A percentile compares a stretch with the other conserved stretches of the same genome.
Conservation (phyloP, 805 yeast species). For the Starmerella vitae region DNA sequence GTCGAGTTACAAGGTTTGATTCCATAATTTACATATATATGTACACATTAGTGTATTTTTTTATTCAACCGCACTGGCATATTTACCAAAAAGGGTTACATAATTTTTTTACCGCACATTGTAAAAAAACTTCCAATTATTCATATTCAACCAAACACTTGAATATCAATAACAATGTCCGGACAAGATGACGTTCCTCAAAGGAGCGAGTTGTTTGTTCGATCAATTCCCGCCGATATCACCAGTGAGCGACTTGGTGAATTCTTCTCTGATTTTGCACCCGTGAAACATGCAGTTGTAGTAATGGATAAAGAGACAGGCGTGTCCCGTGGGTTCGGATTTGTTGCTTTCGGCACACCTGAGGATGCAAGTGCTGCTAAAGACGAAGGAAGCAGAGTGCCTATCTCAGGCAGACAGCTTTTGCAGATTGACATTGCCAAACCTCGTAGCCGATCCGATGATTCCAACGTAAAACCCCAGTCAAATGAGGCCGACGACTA, state of each 20-base stretch:
- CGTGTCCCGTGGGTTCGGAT: conserved; percentile 86
- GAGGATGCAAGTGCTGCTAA: conserved; percentile 76
- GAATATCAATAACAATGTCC: background rate
- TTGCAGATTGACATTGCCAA: conserved; percentile 79
- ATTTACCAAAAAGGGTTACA: conserved; percentile 1
- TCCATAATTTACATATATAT: background rate
- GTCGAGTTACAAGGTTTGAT: conserved; percentile 2
- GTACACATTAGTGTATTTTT: background rate
- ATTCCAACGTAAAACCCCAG: conserved; percentile 5
- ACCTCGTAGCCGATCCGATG: conserved; percentile 61
- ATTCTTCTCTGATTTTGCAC: conserved; percentile 82
- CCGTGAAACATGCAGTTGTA: conserved; percentile 87
- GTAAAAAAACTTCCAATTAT: too few species aligned
- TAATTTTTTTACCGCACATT: conserved; percentile 14
- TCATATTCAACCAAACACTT: background rate
- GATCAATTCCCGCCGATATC: conserved; percentile 69
- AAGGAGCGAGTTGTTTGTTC: conserved; percentile 48
- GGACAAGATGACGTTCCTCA: background rate
- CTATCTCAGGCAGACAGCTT: conserved; percentile 45
- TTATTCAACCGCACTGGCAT: background rate
- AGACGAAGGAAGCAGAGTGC: conserved; percentile 47
- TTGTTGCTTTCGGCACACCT: conserved; percentile 73
- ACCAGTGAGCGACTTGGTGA: conserved; percentile 71
- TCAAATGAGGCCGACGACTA: conserved; percentile 13
- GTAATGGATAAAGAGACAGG: conserved; percentile 61